Evolutionary conservation across 768 basidiomycete species (phyloP).

Genomic region (Hydnomerulius pinastri): DNA sequence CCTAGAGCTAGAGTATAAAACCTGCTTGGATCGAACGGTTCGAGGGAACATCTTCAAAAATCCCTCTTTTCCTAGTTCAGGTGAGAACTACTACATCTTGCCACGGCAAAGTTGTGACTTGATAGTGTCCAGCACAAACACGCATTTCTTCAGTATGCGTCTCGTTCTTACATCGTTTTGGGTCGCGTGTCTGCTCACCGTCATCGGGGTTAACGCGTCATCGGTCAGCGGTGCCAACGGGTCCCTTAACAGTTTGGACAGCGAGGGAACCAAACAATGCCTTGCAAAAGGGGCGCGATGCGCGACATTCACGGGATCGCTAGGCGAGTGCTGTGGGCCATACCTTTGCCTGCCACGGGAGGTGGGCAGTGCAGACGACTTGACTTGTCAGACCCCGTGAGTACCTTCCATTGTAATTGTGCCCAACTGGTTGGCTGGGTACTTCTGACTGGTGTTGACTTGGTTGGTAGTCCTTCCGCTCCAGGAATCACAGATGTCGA

Average conservation of each 20-base stretch:
- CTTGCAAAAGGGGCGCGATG: neutral
- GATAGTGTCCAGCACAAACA: no score
- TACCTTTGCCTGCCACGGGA: neutral
- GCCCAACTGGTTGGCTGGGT: neutral
- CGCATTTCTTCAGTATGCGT: no score
- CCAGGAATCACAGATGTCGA: no score
- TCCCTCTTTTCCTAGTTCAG: no score
- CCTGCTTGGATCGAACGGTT: no score
- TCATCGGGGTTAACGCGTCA: neutral
- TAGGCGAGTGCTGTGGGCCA: neutral
- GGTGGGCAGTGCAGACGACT: neutral
- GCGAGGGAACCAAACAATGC: neutral
- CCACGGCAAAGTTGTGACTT: no score
- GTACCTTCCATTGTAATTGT: no score
- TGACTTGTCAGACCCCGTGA: neutral
- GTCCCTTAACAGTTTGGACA: neutral
- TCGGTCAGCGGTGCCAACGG: neutral
- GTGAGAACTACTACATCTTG: no score
- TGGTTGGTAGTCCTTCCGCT: neutral
- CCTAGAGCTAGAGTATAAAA: no score
- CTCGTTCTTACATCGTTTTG: no score
- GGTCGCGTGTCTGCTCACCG: neutral
- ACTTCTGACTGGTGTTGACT: neutral
- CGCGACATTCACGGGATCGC: neutral
- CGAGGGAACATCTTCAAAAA: no score